Percentiles rank a stretch among this genome's conserved stretches.
Evolutionary conservation across 129 eudicot genomes (phyloP).

Genomic region (carrot (Daucus carota)): DH1_v3.0 NC_030383.2:4489501-4490000

Average conservation of each 20-base stretch:
- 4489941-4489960: constrained; percentile 15
- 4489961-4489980: constrained; percentile 70
- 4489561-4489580: neutral
- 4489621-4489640: neutral
- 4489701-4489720: neutral
- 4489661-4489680: neutral
- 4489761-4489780: constrained; percentile 62
- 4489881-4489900: constrained; percentile 1
- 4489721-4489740: constrained; percentile 6
- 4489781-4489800: constrained; percentile 40
- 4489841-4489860: constrained; percentile 70
- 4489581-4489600: neutral
- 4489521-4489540: neutral
- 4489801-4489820: constrained; percentile 60
- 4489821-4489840: constrained; percentile 68
- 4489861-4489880: neutral
- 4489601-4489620: neutral
- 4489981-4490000: constrained; percentile 69
- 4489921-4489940: neutral
- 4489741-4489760: neutral
- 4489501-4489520: neutral
- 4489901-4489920: neutral
- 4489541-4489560: neutral
- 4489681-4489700: neutral
- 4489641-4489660: neutral